Conservation (phyloP, 2,329 filamentous ascomycete species). For the Salinomyces thailandicus region DNA sequence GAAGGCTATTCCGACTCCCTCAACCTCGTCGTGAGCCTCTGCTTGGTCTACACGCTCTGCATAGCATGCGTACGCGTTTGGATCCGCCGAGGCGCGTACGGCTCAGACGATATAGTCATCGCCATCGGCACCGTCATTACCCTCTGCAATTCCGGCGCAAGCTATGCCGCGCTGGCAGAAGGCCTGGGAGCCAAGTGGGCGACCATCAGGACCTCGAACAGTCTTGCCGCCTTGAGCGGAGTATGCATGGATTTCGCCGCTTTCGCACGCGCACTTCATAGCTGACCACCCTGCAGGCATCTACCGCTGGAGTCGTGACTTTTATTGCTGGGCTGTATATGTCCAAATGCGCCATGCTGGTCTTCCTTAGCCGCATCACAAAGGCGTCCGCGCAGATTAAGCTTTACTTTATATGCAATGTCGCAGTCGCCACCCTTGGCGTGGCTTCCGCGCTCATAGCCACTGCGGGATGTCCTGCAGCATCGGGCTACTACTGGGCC, state of each 20-base stretch:
- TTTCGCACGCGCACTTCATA: too few species aligned
- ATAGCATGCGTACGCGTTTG: conserved; percentile 20
- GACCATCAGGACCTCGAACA: background rate
- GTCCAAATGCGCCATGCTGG: conserved; percentile 24
- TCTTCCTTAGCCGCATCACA: conserved; percentile 24
- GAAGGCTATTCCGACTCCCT: conserved; percentile 18
- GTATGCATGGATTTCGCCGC: background rate
- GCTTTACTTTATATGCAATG: conserved; percentile 19
- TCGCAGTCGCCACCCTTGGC: conserved; percentile 15
- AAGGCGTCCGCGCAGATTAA: conserved; percentile 16
- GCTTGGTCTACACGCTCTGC: conserved; percentile 22
- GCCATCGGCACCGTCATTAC: conserved; percentile 19
- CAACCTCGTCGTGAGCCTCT: conserved; percentile 23
- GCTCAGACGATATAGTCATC: conserved; percentile 22
- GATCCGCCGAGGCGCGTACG: conserved; percentile 21
- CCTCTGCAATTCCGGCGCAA: conserved; percentile 19
- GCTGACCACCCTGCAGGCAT: conserved; percentile 13
- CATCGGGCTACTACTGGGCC: conserved; percentile 21
- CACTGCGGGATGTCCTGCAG: conserved; percentile 17
- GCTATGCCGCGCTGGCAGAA: conserved; percentile 18
- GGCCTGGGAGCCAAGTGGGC: conserved; percentile 21
- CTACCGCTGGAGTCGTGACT: conserved; percentile 19
- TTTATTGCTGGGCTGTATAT: conserved; percentile 22
- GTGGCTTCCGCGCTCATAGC: conserved; percentile 22
- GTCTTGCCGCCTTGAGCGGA: background rate